Base-by-base conservation (phyloP, 2,329 filamentous ascomycete genomes). In the Penicillium sp. region DNA sequence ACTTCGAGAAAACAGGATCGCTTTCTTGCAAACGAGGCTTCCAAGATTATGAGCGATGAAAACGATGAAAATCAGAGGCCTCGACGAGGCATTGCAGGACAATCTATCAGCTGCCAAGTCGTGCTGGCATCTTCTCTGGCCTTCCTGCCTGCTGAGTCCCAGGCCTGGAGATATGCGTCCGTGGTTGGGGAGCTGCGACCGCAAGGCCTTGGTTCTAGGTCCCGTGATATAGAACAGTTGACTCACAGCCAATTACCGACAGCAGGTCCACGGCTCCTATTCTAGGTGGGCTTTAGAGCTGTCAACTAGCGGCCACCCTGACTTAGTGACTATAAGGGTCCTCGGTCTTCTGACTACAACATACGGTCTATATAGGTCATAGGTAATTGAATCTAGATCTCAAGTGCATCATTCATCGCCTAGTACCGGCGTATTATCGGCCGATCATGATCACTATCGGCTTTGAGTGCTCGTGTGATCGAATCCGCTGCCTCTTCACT, bases 401-500 rank as follows among this genome's bases (percentile, higher is more conserved):
- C 4, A 50, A 42, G 24, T 50, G 18, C 18, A 40, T 40, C 14
- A 35, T 35, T 34, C 2, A 35, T 35, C 22, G 5, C 22, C 22
- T 24, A 1, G 4, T 24, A 5, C 22, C 22, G 22, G 22, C 4
- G 22, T 24, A 14, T 56, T 26, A 22, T 39, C 7, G 14, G 49
- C 54, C 43, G 43, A 56, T 53, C n/a, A 48, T 56, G 0, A 37
- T 56, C 43, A 18, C 24, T 13, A 34, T 26, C 54, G 49, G 43
- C 22, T 48, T 56, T 6, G 18, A 56, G 22, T 48, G 18, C 43
- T 31, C 46, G 50, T 54, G 40, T 31, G 35, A 54, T 50, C n/a
- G 50, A 50, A 42, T 54, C 26, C 40, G 38, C 47, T 32, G 48
- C 32, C 45, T 46, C n/a, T 22, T 54, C 40, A 57, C 55, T 57